A percentile compares a stretch with the other conserved stretches of the same genome.
These are phyloP conservation scores for Melastoma candidum DNA, from an alignment of 441 rosid genomes.

Conservation along the genomic window DNA sequence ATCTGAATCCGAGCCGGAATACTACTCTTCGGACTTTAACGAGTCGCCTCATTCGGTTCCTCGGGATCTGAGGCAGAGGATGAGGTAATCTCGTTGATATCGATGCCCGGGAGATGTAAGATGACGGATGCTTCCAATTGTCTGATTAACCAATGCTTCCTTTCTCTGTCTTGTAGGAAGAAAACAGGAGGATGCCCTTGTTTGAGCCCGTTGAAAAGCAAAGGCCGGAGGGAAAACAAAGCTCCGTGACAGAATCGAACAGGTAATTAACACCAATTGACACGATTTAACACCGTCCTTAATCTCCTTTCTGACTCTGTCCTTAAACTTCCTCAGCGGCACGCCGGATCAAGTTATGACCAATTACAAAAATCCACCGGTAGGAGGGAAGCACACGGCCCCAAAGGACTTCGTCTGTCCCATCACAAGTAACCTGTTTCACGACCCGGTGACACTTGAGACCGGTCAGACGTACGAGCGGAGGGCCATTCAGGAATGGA, in stretches of 20 bases:
- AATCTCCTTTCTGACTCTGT: constrained; percentile 21
- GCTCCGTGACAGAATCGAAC: constrained; percentile 26
- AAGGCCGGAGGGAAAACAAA: constrained; percentile 25
- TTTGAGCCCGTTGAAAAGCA: constrained; percentile 20
- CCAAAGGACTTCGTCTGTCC: constrained; percentile 75
- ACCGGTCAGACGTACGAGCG: constrained; percentile 84
- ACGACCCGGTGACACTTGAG: constrained; percentile 71
- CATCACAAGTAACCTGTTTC: constrained; percentile 49
- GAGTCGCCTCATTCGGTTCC: constrained; percentile 14
- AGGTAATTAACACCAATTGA: constrained; percentile 25
- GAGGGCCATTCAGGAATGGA: constrained; percentile 60
- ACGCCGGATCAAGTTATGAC: constrained; percentile 37
- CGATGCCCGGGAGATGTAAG: constrained; percentile 19
- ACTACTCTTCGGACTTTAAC: constrained; percentile 18
- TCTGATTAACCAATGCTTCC: constrained; percentile 29
- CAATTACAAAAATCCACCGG: constrained; percentile 28
- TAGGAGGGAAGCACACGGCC: constrained; percentile 37
- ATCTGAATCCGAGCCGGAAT: constrained; percentile 25
- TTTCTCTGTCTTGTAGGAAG: constrained; percentile 34
- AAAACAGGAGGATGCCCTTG: constrained; percentile 28
- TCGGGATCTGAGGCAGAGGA: constrained; percentile 33
- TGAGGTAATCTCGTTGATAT: constrained; percentile 26
- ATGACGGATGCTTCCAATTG: constrained; percentile 6
- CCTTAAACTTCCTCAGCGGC: constrained; percentile 15
- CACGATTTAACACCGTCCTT: constrained; percentile 12